Percentiles rank a stretch among this genome's conserved stretches.
These are phyloP conservation scores for Aspergillus sp. DNA, from an alignment of 2,329 filamentous ascomycete species.

Conservation along the genomic window DNA sequence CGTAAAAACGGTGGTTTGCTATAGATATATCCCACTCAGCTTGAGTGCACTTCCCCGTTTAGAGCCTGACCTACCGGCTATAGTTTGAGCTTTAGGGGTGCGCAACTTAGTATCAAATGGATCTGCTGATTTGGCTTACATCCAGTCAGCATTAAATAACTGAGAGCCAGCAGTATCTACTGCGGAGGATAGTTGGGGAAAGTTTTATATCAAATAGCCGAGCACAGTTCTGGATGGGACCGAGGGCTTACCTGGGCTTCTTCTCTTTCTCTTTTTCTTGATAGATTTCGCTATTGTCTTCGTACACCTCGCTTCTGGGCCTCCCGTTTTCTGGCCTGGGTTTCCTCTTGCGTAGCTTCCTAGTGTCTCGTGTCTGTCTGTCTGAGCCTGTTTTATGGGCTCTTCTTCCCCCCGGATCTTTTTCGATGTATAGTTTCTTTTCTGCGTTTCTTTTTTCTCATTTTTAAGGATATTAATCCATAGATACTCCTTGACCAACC, in stretches of 20 bases:
- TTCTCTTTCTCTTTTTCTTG: background rate
- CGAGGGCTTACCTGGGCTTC: background rate
- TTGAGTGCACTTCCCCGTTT: background rate
- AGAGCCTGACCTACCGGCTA: background rate
- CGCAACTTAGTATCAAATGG: slow-evolving; percentile 6
- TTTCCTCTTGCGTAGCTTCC: slow-evolving; percentile 9
- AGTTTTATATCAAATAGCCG: background rate
- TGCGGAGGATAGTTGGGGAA: background rate
- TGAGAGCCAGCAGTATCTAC: background rate
- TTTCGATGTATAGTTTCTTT: background rate
- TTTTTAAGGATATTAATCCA: slow-evolving; percentile 40
- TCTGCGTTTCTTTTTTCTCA: slow-evolving; percentile 12
- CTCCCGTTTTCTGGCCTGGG: slow-evolving; percentile 18
- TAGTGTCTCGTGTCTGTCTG: background rate
- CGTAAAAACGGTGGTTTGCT: slow-evolving; percentile 66
- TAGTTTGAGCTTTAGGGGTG: background rate
- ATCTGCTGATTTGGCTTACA: background rate
- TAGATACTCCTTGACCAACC: slow-evolving; percentile 35
- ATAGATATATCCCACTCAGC: background rate
- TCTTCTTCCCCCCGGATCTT: background rate
- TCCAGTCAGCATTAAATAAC: background rate
- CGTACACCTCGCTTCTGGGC: background rate
- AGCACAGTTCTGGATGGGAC: background rate
- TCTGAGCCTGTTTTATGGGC: too few species aligned
- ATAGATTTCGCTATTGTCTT: background rate